phyloP scores from a whole-genome alignment of 306 rosid species.

The Begonia loranthoides region DNA sequence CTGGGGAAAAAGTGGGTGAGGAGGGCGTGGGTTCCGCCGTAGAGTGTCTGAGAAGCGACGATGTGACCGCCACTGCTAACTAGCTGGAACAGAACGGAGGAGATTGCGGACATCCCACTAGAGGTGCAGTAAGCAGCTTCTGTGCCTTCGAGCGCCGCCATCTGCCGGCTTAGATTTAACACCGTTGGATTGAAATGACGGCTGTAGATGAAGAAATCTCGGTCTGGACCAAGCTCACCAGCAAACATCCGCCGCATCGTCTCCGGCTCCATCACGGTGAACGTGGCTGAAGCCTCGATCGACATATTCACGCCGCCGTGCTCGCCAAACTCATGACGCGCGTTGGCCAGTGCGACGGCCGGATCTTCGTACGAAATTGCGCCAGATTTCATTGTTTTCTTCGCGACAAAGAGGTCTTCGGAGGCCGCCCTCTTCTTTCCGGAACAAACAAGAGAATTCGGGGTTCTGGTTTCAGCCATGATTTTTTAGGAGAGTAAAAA shows the following conservation, averaged over 20 bases:
- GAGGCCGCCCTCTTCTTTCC: constrained; percentile 21
- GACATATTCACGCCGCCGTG: constrained; percentile 99
- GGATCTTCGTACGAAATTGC: constrained; percentile 26
- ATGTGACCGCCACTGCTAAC: constrained; percentile 50
- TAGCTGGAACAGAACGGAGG: constrained; percentile 51
- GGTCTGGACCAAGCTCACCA: constrained; percentile 74
- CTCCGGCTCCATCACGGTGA: constrained; percentile 95
- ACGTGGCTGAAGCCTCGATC: constrained; percentile 84
- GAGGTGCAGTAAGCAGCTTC: constrained; percentile 94
- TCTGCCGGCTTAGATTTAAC: constrained; percentile 58
- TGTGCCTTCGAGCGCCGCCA: constrained; percentile 86
- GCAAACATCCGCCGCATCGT: constrained; percentile 71
- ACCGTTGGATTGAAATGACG: constrained; percentile 97
- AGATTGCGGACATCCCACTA: constrained; percentile 80
- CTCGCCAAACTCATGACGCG: constrained; percentile 87
- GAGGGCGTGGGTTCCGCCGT: constrained; percentile 89
- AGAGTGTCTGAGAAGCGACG: constrained; percentile 46
- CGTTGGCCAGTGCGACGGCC: constrained; percentile 48
- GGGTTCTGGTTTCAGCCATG: no score
- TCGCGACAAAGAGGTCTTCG: constrained; percentile 6
- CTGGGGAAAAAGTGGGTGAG: constrained; percentile 57
- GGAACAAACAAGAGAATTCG: constrained; percentile 7
- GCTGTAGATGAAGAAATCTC: constrained; percentile 82
- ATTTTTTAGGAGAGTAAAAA: no score
- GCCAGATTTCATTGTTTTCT: constrained; percentile 18